A percentile compares a stretch with the other conserved stretches of the same genome.
phyloP scores from a whole-genome alignment of 164 flowering plant genomes.

The Stephania yunnanensis region DNA sequence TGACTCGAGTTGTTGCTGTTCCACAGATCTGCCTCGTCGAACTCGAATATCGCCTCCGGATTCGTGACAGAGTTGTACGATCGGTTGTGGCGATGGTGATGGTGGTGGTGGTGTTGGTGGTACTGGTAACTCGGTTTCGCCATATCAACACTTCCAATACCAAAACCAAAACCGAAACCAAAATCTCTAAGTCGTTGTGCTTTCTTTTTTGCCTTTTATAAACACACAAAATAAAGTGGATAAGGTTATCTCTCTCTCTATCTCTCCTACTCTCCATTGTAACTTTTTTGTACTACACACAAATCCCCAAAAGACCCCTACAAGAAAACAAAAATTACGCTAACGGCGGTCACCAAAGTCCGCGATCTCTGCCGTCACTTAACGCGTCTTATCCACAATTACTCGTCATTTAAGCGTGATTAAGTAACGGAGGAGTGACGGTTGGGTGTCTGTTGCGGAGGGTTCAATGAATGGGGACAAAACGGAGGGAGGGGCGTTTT shows the following conservation, averaged over 20 bases:
- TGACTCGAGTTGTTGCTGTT: not conserved
- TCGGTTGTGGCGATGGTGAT: not conserved
- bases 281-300: not conserved
- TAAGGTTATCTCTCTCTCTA: constrained; percentile 4
- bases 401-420: no score
- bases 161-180: no score
- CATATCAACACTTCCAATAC: constrained; percentile 3
- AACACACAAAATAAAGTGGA: constrained; percentile 10
- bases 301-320: not conserved
- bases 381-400: not conserved
- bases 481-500: not conserved
- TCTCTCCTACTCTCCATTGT: not conserved
- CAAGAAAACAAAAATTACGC: not conserved
- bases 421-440: not conserved
- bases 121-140: constrained; percentile 14
- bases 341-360: not conserved
- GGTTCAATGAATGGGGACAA: not conserved
- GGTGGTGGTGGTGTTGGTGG: not conserved
- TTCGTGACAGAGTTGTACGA: not conserved
- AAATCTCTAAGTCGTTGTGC: no score
- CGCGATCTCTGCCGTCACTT: not conserved
- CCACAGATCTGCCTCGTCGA: constrained; percentile 25
- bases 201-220: constrained; percentile 8
- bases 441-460: not conserved
- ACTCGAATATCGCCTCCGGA: constrained; percentile 16